Evolutionary conservation across 2,329 filamentous ascomycete species (phyloP).

Genomic region (Dactylellina haptotyla): DNA sequence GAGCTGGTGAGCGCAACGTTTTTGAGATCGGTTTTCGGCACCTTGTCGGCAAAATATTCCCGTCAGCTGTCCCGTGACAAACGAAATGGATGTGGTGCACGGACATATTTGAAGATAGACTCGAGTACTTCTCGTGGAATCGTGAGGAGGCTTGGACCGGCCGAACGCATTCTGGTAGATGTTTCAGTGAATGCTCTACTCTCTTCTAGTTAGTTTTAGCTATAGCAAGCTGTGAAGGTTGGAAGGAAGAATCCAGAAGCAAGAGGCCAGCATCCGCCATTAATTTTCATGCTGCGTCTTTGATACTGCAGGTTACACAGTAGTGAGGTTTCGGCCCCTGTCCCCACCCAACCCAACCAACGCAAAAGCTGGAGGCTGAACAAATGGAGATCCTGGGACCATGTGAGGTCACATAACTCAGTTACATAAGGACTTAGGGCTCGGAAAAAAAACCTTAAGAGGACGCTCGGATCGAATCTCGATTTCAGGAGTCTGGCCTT

Average conservation of each 20-base stretch:
- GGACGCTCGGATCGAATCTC: not conserved
- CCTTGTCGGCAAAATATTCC: not conserved
- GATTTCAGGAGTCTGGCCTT: not conserved
- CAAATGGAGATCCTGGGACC: too few species aligned
- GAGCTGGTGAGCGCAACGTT: constrained; percentile 23
- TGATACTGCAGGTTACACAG: not conserved
- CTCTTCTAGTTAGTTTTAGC: too few species aligned
- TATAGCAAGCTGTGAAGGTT: too few species aligned
- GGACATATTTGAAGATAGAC: constrained; percentile 13
- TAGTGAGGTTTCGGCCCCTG: not conserved
- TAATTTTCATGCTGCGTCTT: not conserved
- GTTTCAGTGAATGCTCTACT: too few species aligned
- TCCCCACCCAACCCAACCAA: not conserved
- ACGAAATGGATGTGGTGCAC: not conserved
- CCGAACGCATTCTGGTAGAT: too few species aligned
- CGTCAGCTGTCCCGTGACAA: not conserved
- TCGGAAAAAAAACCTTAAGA: not conserved
- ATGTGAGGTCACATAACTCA: not conserved
- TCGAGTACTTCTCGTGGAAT: constrained; percentile 18
- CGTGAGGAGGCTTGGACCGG: not conserved
- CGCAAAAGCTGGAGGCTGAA: not conserved
- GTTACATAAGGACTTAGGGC: not conserved
- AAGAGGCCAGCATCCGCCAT: too few species aligned
- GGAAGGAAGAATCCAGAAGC: too few species aligned
- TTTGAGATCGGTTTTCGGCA: constrained; percentile 24